Evolutionary conservation across 768 basidiomycete species (phyloP).

Genomic region (Calocybe cyanea): DNA sequence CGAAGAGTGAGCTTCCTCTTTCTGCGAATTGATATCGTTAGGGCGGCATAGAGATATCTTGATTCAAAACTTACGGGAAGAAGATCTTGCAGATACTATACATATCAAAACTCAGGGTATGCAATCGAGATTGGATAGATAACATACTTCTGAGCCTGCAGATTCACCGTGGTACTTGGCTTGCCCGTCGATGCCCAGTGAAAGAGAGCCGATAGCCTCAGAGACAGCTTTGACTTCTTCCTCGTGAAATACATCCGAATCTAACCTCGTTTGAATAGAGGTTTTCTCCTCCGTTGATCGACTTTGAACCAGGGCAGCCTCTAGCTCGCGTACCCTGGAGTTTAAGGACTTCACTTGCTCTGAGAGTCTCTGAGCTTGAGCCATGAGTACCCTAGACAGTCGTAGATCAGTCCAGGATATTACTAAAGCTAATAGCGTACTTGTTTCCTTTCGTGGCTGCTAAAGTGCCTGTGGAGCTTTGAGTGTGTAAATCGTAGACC

Average conservation of each 20-base stretch:
- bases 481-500: background rate
- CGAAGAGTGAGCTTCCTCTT: slow-evolving; percentile 12
- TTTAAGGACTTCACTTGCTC: slow-evolving; percentile 44
- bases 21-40: slow-evolving; percentile 10
- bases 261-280: background rate
- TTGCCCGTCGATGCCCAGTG: slow-evolving; percentile 46
- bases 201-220: slow-evolving; percentile 43
- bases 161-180: slow-evolving; percentile 47
- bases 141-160: slow-evolving; percentile 43
- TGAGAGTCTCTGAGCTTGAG: slow-evolving; percentile 42
- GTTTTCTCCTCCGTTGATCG: slow-evolving; percentile 5
- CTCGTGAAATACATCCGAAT: slow-evolving; percentile 15
- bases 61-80: slow-evolving; percentile 25
- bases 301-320: slow-evolving; percentile 32
- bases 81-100: slow-evolving; percentile 37
- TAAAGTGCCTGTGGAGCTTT: slow-evolving; percentile 33
- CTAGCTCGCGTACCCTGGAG: slow-evolving; percentile 41
- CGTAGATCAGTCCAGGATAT: background rate
- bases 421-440: slow-evolving; percentile 22
- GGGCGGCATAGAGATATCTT: background rate
- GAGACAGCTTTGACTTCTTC: slow-evolving; percentile 27
- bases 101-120: background rate
- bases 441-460: slow-evolving; percentile 57
- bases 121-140: background rate
- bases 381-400: slow-evolving; percentile 42